Evolutionary conservation across 1,284 basidiomycete genomes (phyloP), one percentile per base, ranked within the genome.

Genomic region (Xerocomus nothofagi): DNA sequence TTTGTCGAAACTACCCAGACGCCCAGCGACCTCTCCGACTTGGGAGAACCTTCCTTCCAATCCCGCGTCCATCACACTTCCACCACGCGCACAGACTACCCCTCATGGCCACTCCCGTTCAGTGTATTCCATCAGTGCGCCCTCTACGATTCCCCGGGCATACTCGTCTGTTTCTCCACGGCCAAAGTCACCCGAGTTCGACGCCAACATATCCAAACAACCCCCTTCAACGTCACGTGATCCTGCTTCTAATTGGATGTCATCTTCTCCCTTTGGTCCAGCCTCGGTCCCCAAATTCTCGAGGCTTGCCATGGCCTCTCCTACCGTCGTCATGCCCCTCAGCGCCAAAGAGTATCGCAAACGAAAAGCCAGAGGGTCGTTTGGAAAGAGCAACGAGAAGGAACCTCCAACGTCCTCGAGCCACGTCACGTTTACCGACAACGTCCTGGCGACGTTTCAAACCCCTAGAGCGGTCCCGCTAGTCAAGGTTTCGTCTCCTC

Each of bases 261-360:
- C 67, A 2, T 63, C 65, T 0, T 49, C 65, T n/a, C 63, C 67
- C 33, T 66, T 66, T 53, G 63, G 63, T 6, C 65, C 63, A 3
- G 59, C 54, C 3, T 6, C n/a, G 31, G 59, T 55, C 1, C 63
- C 63, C 8, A 68, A 55, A 39, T 69, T 66, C 36, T 66, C 63
- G 2, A 61, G 67, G 39, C 62, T 67, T 12, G 26, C 64, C 24
- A 55, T 66, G 50, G 62, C 65, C 12, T 62, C 62, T 4, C 56
- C 67, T 6, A 37, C 55, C 2, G 57, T 66, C 23, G 60, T 66
- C 30, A 66, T 66, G 67, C 67, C 63, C 0, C 53, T 66, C 31
- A 69, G 60, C 3, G 67, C 64, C 0, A 60, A 26, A 11, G 62
- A 66, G 17, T 66, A 56, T 30, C 62, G 60, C 33, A 68, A 60